Base-by-base conservation (phyloP, 2,329 filamentous ascomycete species). In the Monosporascus sp. region DNA sequence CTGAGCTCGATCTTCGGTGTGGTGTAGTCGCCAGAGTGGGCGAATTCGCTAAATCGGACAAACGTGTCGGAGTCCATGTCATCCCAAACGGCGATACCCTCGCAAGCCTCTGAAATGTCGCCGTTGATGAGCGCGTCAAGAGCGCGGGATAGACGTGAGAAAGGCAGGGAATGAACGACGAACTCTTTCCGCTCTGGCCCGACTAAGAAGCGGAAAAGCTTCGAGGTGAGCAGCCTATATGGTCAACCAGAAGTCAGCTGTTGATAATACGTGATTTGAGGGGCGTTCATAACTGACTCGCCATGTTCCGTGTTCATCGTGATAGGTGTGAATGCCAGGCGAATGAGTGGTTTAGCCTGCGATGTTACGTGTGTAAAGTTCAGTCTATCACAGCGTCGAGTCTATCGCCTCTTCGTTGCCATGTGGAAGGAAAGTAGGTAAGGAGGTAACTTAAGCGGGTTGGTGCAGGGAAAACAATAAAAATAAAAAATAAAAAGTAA, bases 201-300 rank as follows among this genome's bases (percentile, higher is more conserved):
- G 7, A 54, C 44, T 11, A 54, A 15, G 31, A 51, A 54, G 18
- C 38, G 50, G 49, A 54, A 54, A 6, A 51, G 38, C 28, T 44
- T 50, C 28, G 37, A 22, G 26, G 28, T 46, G 8, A 51, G n/a
- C n/a, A 49, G n/a, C 5, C 49, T 54, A 17, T 43, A 22, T 15
- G 37, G 49, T 35, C 31, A 20, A 54, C 9, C 1, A 17, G 40
- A 45, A 49, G 48, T 17, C 54, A 44, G 15, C 14, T 38, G 31
- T 46, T 40, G 17, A 44, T 49, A 18, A 54, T 28, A 43, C 11
- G 11, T 6, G 5, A 14, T 20, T 24, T 5, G 18, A 43, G 22
- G 40, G 40, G 18, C 14, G 14, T 20, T 24, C 5, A 15, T 24
- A 43, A 15, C 40, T 18, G 5, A 24, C 40, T 43, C 7, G 17